phyloP scores from a whole-genome alignment of 257 asterid genomes.

The Rhazya stricta region DNA sequence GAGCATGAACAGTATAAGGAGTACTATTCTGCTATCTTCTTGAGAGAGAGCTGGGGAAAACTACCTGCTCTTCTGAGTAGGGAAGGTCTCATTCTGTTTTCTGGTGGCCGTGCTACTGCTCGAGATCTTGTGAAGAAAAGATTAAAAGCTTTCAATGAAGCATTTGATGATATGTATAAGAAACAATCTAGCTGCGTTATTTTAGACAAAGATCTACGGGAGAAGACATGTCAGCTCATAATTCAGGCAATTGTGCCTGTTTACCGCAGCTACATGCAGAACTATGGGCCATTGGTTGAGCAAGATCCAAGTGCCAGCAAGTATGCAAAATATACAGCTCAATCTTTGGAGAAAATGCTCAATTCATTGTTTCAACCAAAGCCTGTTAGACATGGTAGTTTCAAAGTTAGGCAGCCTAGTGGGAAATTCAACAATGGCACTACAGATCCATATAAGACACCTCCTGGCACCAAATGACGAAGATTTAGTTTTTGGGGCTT shows the following conservation, averaged over 20 bases:
- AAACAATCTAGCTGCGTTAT: conserved; percentile 58
- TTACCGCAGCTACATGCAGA: conserved; percentile 89
- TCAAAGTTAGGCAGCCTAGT: conserved; percentile 56
- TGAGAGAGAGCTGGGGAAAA: conserved; percentile 88
- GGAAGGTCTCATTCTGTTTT: conserved; percentile 79
- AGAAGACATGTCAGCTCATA: conserved; percentile 49
- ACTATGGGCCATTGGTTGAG: conserved; percentile 85
- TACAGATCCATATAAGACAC: conserved; percentile 41
- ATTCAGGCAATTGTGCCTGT: conserved; percentile 77
- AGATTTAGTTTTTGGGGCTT: background rate
- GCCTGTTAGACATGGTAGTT: conserved; percentile 54
- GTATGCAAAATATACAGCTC: conserved; percentile 64
- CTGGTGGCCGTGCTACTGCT: conserved; percentile 84
- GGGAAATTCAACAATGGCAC: conserved; percentile 49
- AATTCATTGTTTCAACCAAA: conserved; percentile 58
- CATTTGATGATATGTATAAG: conserved; percentile 66
- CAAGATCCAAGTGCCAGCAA: conserved; percentile 68
- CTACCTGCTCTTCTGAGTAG: conserved; percentile 69
- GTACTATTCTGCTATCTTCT: conserved; percentile 32
- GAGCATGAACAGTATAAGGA: conserved; percentile 58
- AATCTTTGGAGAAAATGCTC: conserved; percentile 66
- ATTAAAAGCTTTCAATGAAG: conserved; percentile 64
- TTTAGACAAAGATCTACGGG: conserved; percentile 60
- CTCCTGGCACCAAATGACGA: conserved; percentile 44
- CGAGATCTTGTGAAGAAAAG: conserved; percentile 82